These are phyloP conservation scores for Dryas integrifolia DNA, from an alignment of 331 rosid genomes.

Conservation along the genomic window DNA sequence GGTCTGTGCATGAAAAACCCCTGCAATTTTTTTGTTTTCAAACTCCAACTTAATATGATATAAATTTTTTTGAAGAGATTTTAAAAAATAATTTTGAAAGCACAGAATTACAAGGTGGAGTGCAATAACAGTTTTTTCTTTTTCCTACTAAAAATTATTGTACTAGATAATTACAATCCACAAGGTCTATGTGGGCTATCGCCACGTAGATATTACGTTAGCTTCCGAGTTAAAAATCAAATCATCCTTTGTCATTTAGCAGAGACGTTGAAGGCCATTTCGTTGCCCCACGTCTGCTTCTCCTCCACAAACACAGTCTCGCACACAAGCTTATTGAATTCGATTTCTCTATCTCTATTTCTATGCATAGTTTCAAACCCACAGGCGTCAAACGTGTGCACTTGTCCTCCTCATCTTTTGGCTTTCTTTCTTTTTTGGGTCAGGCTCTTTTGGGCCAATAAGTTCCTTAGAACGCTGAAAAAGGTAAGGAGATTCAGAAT, in stretches of 20 bases:
- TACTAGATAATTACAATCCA: slow-evolving; percentile 6
- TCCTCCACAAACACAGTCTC: slow-evolving; percentile 28
- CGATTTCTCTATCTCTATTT: slow-evolving; percentile 25
- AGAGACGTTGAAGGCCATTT: slow-evolving; percentile 11
- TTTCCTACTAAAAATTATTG: neutral
- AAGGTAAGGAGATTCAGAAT: neutral
- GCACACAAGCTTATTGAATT: slow-evolving; percentile 17
- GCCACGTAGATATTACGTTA: slow-evolving; percentile 39
- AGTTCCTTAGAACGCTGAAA: neutral
- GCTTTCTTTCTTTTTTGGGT: slow-evolving; percentile 12
- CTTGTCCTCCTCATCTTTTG: slow-evolving; percentile 48
- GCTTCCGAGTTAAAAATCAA: slow-evolving; percentile 29
- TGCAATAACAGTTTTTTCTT: neutral
- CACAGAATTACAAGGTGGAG: too few species aligned
- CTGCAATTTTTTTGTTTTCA: too few species aligned
- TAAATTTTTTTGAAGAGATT: too few species aligned
- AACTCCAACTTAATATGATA: too few species aligned
- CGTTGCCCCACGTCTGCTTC: neutral
- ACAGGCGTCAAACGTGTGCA: slow-evolving; percentile 49
- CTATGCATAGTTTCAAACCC: slow-evolving; percentile 13
- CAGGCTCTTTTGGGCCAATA: slow-evolving; percentile 1
- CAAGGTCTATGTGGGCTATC: neutral
- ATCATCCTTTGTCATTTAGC: slow-evolving; percentile 12
- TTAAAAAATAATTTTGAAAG: too few species aligned
- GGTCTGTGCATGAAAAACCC: too few species aligned